Percentiles rank a stretch among this genome's conserved stretches.
phyloP scores from a whole-genome alignment of 768 basidiomycete species.

The Tylopilus felleus region DNA sequence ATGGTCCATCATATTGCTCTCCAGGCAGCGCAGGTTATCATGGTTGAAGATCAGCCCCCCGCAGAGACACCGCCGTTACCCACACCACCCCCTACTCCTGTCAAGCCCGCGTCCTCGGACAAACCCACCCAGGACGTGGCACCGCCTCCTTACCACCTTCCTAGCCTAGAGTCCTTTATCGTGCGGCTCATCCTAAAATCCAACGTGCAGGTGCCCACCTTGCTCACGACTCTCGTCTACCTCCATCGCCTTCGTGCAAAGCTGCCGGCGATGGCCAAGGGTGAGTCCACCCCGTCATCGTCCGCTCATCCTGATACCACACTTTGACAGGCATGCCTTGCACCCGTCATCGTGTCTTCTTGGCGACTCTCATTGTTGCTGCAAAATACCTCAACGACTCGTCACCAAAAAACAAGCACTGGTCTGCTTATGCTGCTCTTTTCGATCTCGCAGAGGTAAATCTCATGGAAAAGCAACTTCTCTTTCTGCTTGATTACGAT shows the following conservation, averaged over 20 bases:
- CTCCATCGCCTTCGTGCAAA: slow-evolving; percentile 81
- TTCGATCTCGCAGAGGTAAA: slow-evolving; percentile 84
- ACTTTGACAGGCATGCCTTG: slow-evolving; percentile 64
- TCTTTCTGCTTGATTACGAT: slow-evolving; percentile 89
- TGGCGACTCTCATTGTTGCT: slow-evolving; percentile 92
- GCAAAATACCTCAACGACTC: slow-evolving; percentile 97
- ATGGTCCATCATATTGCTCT: slow-evolving; percentile 87
- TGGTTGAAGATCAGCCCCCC: slow-evolving; percentile 49
- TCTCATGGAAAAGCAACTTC: slow-evolving; percentile 95
- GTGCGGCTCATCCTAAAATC: slow-evolving; percentile 71
- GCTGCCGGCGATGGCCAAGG: slow-evolving; percentile 81
- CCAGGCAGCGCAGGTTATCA: slow-evolving; percentile 73
- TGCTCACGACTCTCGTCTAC: slow-evolving; percentile 89
- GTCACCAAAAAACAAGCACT: slow-evolving; percentile 94
- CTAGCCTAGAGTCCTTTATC: slow-evolving; percentile 84
- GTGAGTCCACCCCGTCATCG: slow-evolving; percentile 39
- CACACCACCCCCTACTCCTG: slow-evolving; percentile 68
- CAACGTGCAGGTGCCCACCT: slow-evolving; percentile 87
- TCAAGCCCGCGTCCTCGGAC: slow-evolving; percentile 40
- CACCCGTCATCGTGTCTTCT: slow-evolving; percentile 92
- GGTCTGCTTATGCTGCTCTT: slow-evolving; percentile 73
- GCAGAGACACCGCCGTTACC: slow-evolving; percentile 41
- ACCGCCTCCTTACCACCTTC: slow-evolving; percentile 37
- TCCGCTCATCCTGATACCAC: slow-evolving; percentile 8
- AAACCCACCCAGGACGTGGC: slow-evolving; percentile 26